These are phyloP conservation scores for Hirsutella rhossiliensis DNA, from an alignment of 2,329 filamentous ascomycete genomes.

Conservation along the genomic window DNA sequence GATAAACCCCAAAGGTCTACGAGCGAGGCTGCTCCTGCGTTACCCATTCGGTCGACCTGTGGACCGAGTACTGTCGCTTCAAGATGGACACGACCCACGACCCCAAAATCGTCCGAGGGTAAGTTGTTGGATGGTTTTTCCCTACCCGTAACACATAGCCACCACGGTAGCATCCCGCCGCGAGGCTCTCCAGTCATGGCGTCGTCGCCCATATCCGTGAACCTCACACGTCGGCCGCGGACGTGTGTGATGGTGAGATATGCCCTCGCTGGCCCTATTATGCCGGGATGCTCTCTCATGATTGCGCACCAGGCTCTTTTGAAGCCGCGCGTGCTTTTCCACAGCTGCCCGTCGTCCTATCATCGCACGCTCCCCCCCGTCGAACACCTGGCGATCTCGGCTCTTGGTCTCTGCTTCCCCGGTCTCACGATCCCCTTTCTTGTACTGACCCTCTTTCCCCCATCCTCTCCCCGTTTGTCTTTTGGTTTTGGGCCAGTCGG, in stretches of 20 bases:
- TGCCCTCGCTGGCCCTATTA: conserved; percentile 46
- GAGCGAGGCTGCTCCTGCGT: conserved; percentile 92
- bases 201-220: conserved; percentile 22
- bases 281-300: conserved; percentile 54
- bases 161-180: conserved; percentile 30
- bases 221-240: conserved; percentile 24
- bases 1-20: conserved; percentile 56
- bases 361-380: conserved; percentile 18
- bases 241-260: conserved; percentile 55
- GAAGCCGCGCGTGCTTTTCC: conserved; percentile 24
- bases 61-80: conserved; percentile 95
- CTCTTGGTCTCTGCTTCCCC: conserved; percentile 39
- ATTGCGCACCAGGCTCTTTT: conserved; percentile 49
- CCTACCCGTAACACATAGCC: conserved; percentile 50
- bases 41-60: conserved; percentile 86
- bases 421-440: conserved; percentile 28
- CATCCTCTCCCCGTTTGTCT: conserved; percentile 8
- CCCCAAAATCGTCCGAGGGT: conserved; percentile 95
- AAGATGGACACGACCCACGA: conserved; percentile 97
- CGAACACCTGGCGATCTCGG: conserved; percentile 23
- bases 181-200: conserved; percentile 23
- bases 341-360: conserved; percentile 26
- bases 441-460: conserved; percentile 46
- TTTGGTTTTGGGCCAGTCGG: not conserved
- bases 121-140: conserved; percentile 57